Percentiles rank a stretch among this genome's conserved stretches.
Conservation (phyloP, 257 asterid species). For the Solanum pinnatisectum region DNA sequence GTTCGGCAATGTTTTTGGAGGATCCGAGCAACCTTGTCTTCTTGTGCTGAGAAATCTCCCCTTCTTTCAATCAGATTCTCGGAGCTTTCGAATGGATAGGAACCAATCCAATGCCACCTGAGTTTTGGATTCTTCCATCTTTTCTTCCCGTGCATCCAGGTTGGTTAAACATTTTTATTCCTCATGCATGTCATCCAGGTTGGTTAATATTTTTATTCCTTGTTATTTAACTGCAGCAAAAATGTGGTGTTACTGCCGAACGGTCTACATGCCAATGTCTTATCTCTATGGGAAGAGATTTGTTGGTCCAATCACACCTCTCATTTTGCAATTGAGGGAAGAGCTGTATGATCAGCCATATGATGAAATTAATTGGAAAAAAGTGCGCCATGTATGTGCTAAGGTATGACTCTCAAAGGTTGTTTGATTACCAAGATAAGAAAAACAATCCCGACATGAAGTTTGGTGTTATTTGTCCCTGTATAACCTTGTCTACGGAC, state of each 20-base stretch:
- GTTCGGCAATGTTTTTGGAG: not conserved
- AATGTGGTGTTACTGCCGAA: constrained; percentile 71
- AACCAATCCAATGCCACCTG: constrained; percentile 34
- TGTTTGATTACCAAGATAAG: not conserved
- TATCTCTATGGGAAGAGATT: constrained; percentile 67
- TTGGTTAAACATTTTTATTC: not conserved
- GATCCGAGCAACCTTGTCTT: not conserved
- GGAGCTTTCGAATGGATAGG: constrained; percentile 62
- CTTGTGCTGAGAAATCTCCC: not conserved
- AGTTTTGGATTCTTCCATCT: constrained; percentile 37
- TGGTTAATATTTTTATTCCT: not conserved
- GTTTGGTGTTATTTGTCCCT: not conserved
- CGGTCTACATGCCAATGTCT: constrained; percentile 81
- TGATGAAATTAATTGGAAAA: constrained; percentile 45
- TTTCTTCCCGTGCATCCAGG: constrained; percentile 76
- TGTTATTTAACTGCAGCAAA: constrained; percentile 33
- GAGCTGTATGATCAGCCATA: constrained; percentile 59
- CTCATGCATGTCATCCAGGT: not conserved
- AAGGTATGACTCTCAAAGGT: constrained; percentile 24
- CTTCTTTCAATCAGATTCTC: not conserved
- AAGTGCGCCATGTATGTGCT: constrained; percentile 48
- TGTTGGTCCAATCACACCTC: constrained; percentile 60
- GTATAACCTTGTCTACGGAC: not conserved
- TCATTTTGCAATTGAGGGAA: constrained; percentile 45
- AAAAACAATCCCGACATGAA: not conserved